Percentiles rank a stretch among this genome's conserved stretches.
phyloP scores from a whole-genome alignment of 352 stramenopile species.

The Blastocystis sp. region DNA sequence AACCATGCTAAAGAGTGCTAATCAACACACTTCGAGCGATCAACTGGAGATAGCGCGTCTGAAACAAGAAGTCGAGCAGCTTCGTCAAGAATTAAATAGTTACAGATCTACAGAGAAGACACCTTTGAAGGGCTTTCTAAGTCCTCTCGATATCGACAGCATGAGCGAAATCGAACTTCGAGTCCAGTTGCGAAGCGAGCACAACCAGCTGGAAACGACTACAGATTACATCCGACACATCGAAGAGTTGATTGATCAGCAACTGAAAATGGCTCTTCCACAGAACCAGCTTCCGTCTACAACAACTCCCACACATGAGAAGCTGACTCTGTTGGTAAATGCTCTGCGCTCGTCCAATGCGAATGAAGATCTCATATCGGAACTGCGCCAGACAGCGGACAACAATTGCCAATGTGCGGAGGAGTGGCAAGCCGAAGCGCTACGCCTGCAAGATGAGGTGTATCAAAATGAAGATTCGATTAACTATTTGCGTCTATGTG shows the following conservation, averaged over 20 bases:
- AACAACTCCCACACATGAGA: not conserved
- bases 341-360: not conserved
- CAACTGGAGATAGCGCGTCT: not conserved
- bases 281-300: not conserved
- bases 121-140: not conserved
- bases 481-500: not conserved
- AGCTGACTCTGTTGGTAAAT: not conserved
- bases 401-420: not conserved
- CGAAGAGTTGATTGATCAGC: not conserved
- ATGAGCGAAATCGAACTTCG: not conserved
- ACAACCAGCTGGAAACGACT: not conserved
- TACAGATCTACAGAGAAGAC: not conserved
- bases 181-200: not conserved
- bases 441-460: not conserved
- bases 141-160: not conserved
- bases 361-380: not conserved
- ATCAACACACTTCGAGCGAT: not conserved
- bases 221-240: not conserved
- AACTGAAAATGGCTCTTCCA: not conserved
- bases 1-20: not conserved
- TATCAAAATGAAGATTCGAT: not conserved
- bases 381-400: not conserved
- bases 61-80: not conserved
- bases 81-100: not conserved
- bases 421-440: not conserved